Evolutionary conservation across 139 green algal species (phyloP).

Genomic region (Micromonas commoda): DNA sequence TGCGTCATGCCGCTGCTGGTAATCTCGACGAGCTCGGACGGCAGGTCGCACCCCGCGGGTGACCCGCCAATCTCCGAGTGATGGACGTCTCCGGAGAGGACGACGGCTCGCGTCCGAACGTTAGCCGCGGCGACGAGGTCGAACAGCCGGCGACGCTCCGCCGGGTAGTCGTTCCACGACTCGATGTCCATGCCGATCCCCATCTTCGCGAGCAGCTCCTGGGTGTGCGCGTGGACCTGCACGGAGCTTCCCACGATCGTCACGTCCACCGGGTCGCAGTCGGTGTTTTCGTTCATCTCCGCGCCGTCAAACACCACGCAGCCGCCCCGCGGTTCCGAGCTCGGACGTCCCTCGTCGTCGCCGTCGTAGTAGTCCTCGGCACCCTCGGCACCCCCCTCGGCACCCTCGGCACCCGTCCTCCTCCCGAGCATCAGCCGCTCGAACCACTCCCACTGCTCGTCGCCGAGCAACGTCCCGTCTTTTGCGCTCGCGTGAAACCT

Average conservation of each 20-base stretch:
- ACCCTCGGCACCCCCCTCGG: too few relatives aligned
- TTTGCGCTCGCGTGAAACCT: background rate
- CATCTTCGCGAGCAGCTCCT: background rate
- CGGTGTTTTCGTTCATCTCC: too few relatives aligned
- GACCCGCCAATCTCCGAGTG: background rate
- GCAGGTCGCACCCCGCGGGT: background rate
- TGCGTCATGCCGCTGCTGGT: conserved; percentile 1
- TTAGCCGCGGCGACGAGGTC: background rate
- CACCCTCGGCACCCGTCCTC: too few relatives aligned
- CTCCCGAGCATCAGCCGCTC: too few relatives aligned
- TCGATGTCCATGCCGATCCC: background rate
- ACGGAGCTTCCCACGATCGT: background rate
- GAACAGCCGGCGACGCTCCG: background rate
- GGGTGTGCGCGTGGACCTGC: background rate
- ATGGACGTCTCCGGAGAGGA: conserved; percentile 21
- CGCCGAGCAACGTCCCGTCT: background rate
- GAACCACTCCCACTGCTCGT: conserved; percentile 7
- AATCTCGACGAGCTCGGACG: background rate
- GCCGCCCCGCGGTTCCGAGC: too few relatives aligned
- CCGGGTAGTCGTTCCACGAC: background rate
- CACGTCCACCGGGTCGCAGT: background rate
- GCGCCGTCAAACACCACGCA: too few relatives aligned
- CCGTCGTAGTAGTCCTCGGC: too few relatives aligned
- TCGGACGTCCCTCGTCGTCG: too few relatives aligned
- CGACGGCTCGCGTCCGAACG: background rate